These are phyloP conservation scores for Geopyxis carbonaria DNA, from an alignment of 495 filamentous ascomycete species.

Conservation along the genomic window DNA sequence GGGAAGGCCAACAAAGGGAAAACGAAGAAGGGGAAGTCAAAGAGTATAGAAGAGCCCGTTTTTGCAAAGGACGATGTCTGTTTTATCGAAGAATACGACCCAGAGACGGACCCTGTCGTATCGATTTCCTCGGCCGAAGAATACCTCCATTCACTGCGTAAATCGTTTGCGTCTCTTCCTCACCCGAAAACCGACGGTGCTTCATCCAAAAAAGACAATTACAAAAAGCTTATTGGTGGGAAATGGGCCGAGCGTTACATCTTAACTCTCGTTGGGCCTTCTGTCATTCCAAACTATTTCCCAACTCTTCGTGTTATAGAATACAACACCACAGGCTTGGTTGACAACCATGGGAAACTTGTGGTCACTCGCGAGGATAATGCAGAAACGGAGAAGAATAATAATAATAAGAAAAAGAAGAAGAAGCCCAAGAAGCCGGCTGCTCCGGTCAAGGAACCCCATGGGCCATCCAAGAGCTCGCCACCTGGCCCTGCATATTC, in stretches of 20 bases:
- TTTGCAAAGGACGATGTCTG: slow-evolving; percentile 9
- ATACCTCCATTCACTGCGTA: slow-evolving; percentile 65
- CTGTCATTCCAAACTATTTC: slow-evolving; percentile 84
- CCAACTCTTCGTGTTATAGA: slow-evolving; percentile 73
- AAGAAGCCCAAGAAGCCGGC: slow-evolving; percentile 42
- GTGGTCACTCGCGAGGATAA: slow-evolving; percentile 1
- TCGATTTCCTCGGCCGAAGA: slow-evolving; percentile 46
- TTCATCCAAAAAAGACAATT: slow-evolving; percentile 15
- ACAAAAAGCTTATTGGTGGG: slow-evolving; percentile 51
- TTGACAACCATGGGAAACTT: slow-evolving; percentile 2
- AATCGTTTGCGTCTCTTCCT: slow-evolving; percentile 60
- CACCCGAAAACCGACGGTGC: slow-evolving; percentile 29
- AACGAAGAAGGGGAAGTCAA: slow-evolving; percentile 23
- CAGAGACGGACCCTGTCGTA: slow-evolving; percentile 34
- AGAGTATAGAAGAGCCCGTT: slow-evolving; percentile 13
- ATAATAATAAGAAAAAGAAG: slow-evolving; percentile 36
- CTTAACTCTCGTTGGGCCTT: slow-evolving; percentile 59
- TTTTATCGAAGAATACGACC: slow-evolving; percentile 33
- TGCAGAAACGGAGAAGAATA: slow-evolving; percentile 14
- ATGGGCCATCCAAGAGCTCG: slow-evolving; percentile 50
- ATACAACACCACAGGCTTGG: slow-evolving; percentile 76
- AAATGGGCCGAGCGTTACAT: slow-evolving; percentile 72
- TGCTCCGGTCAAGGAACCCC: slow-evolving; percentile 44
- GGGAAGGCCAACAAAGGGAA: slow-evolving; percentile 31
- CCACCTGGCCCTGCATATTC: slow-evolving; percentile 86